A percentile compares a stretch with the other conserved stretches of the same genome.
These are phyloP conservation scores for Ogataea pilisensis DNA, from an alignment of 805 yeast species.

Conservation along the genomic window DNA sequence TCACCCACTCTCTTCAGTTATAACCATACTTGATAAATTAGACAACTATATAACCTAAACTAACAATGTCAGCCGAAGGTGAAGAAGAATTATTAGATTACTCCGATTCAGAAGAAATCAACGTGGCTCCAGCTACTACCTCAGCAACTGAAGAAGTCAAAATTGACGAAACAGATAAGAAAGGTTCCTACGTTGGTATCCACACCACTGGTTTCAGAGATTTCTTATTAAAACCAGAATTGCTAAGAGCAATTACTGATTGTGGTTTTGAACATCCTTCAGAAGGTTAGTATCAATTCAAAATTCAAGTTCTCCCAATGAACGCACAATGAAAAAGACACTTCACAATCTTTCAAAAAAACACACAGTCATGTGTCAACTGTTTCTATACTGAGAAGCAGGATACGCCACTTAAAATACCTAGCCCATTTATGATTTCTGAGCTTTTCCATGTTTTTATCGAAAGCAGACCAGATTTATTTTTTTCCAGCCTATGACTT, in stretches of 20 bases:
- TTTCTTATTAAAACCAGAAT: conserved; percentile 92
- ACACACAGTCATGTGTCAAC: no score
- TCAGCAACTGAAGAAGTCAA: conserved; percentile 38
- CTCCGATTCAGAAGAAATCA: conserved; percentile 96
- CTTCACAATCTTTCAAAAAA: neutral
- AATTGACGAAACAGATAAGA: conserved; percentile 70
- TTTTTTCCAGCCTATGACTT: no score
- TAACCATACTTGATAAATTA: neutral
- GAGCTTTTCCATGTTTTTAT: no score
- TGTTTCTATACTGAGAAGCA: no score
- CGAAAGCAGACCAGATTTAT: no score
- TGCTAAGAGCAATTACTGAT: conserved; percentile 95
- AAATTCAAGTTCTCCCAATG: neutral
- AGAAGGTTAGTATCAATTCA: conserved; percentile 68
- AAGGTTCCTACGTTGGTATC: conserved; percentile 96
- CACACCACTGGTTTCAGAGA: conserved; percentile 99
- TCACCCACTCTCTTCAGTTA: no score
- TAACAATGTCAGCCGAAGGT: conserved; percentile 83
- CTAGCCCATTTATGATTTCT: no score
- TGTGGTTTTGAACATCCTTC: conserved; percentile 99
- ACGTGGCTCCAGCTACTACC: conserved; percentile 57
- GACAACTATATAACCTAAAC: neutral
- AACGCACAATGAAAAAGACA: neutral
- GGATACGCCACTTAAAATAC: no score
- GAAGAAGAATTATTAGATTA: conserved; percentile 99